A percentile compares a stretch with the other conserved stretches of the same genome.
phyloP scores from a whole-genome alignment of 1,284 basidiomycete genomes.

The Puccinia polysora region DNA sequence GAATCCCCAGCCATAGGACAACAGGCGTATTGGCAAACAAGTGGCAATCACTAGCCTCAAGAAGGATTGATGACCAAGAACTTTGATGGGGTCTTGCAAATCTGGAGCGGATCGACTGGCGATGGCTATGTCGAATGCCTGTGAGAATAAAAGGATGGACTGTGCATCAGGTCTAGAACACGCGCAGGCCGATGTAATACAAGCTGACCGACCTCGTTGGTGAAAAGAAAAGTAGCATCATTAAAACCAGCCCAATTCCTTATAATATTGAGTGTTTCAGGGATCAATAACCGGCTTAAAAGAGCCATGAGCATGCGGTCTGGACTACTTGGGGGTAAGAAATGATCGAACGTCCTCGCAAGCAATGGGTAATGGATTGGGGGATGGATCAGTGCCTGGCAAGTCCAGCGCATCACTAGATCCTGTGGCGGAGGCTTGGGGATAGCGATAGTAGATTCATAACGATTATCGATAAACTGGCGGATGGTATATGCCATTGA shows the following conservation, averaged over 20 bases:
- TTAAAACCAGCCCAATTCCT: conserved; percentile 1
- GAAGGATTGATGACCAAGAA: not conserved
- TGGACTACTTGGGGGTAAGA: not conserved
- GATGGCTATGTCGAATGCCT: conserved; percentile 39
- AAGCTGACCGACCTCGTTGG: conserved; percentile 1
- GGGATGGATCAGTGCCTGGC: conserved; percentile 18
- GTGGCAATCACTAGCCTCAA: conserved; percentile 29
- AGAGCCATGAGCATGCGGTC: conserved; percentile 10
- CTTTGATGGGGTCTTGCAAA: not conserved
- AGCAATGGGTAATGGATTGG: conserved; percentile 30
- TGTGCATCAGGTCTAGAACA: not conserved
- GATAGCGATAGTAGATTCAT: not conserved
- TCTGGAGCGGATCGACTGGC: conserved; percentile 6
- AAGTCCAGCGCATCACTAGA: conserved; percentile 17
- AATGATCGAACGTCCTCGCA: conserved; percentile 15
- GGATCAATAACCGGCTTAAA: conserved; percentile 9
- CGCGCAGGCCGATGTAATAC: not conserved
- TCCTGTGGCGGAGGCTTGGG: not conserved
- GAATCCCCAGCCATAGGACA: not conserved
- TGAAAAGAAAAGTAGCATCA: conserved; percentile 14
- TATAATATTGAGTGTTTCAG: conserved; percentile 8
- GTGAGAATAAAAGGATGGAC: not conserved
- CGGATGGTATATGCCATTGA: not conserved
- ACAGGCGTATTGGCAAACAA: not conserved
- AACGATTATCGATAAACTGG: not conserved